Evolutionary conservation across 2,329 filamentous ascomycete species (phyloP).

Genomic region (Paecilomyces formosus): DNA sequence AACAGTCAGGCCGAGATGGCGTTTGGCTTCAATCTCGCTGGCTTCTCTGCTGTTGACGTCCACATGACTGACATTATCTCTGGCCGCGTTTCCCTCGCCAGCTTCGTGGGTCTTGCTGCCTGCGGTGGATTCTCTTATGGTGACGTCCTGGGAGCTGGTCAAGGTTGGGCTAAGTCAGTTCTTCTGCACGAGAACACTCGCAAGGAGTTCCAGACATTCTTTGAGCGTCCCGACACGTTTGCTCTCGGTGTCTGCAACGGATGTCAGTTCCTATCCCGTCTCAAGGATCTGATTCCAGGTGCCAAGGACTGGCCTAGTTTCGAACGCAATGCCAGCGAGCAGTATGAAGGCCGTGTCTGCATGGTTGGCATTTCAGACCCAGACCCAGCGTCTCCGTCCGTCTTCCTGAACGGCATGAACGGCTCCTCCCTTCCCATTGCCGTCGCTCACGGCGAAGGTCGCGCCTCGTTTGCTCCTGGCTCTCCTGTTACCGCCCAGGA

Average conservation of each 20-base stretch:
- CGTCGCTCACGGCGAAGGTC: constrained; percentile 85
- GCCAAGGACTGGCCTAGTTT: constrained; percentile 76
- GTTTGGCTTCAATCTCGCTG: constrained; percentile 84
- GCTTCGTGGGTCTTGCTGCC: constrained; percentile 84
- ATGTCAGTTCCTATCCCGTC: constrained; percentile 83
- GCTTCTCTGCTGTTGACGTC: constrained; percentile 85
- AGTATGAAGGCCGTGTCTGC: constrained; percentile 81
- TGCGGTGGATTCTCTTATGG: constrained; percentile 96
- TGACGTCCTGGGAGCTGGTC: constrained; percentile 85
- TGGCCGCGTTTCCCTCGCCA: constrained; percentile 67
- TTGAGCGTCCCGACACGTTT: constrained; percentile 82
- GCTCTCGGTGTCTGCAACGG: constrained; percentile 93
- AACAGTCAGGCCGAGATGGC: constrained; percentile 98
- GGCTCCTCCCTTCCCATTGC: constrained; percentile 76
- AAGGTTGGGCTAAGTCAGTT: constrained; percentile 93
- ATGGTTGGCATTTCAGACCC: constrained; percentile 75
- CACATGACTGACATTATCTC: constrained; percentile 93
- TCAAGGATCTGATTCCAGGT: constrained; percentile 81
- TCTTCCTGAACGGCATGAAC: constrained; percentile 86
- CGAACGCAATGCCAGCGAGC: constrained; percentile 73
- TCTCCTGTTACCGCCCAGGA: constrained; percentile 35
- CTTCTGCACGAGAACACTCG: constrained; percentile 72
- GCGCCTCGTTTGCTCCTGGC: constrained; percentile 60
- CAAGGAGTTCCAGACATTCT: constrained; percentile 75
- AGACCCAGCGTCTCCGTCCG: constrained; percentile 50